Evolutionary conservation across 345 rosid species (phyloP).

Genomic region (Odontarrhena argentea): DNA sequence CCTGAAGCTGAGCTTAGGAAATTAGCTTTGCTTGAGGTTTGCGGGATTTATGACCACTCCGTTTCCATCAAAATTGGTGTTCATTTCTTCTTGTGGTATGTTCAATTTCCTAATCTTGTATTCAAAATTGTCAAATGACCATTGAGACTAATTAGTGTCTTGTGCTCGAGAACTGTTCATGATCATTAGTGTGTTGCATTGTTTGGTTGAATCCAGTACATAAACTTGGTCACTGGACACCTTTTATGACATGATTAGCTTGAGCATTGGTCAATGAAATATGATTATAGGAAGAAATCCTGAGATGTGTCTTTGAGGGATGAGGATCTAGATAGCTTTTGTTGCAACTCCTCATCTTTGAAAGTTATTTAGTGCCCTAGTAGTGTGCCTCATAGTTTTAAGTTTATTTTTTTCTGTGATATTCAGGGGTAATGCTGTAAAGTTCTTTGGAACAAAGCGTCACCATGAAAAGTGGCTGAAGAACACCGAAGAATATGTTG

Average conservation of each 20-base stretch:
- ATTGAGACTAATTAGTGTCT: not conserved
- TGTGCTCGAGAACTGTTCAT: not conserved
- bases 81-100: slow-evolving; percentile 81
- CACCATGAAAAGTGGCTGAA: slow-evolving; percentile 92
- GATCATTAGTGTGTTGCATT: too few relatives aligned
- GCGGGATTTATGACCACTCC: slow-evolving; percentile 69
- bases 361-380: not conserved
- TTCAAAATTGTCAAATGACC: not conserved
- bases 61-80: slow-evolving; percentile 72
- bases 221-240: too few relatives aligned
- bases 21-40: slow-evolving; percentile 60
- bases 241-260: not conserved
- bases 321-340: slow-evolving; percentile 4
- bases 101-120: not conserved
- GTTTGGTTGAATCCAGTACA: too few relatives aligned
- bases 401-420: slow-evolving; percentile 54
- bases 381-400: not conserved
- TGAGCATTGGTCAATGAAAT: not conserved
- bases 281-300: not conserved
- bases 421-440: slow-evolving; percentile 84
- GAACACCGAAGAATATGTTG: slow-evolving; percentile 61
- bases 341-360: not conserved
- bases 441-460: slow-evolving; percentile 77
- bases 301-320: not conserved
- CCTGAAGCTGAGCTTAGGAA: slow-evolving; percentile 62